Evolutionary conservation across 1,284 basidiomycete species (phyloP), one percentile per base, ranked within the genome.

Genomic region (Leccinum solheimii): DNA sequence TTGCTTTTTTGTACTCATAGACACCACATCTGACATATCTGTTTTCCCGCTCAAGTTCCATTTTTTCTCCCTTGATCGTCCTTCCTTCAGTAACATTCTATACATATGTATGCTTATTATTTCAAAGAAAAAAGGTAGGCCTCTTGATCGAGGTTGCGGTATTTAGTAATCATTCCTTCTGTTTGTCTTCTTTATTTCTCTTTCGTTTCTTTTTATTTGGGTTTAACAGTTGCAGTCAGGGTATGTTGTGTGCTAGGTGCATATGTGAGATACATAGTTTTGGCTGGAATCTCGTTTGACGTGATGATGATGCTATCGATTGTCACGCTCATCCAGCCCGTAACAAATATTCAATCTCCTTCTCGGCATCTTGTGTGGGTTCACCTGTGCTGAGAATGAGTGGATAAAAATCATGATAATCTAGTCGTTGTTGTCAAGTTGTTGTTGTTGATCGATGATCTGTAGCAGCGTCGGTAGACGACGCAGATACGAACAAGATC

Each of bases 1-100:
- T 45, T 45, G 5, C 16, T 6, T 16, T 40, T 38, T 30, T 53
- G 16, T 68, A 58, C 69, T 59, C 43, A 67, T 67, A 30, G 9
- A 60, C 48, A 32, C 11, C 58, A 45, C 40, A 53, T 57, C 57
- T 55, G 57, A 51, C 51, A 57, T 64, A 64, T 64, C 43, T 61
- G 62, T 19, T 19, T 45, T 45, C 43, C 10, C 43, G 4, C 43
- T 45, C 43, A 19, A 45, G 43, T 45, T 10, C 3, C 9, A 5
- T 19, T 19, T 45, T 45, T 45, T 10, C 19, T 45, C 43, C 43
- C 19, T 19, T 45, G 13, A 52, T 52, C 51, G 5, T 16, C 14
- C n/a, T 16, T 32, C 11, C 21, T 19, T 32, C 55, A n/a, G 52
- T 53, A 34, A 27, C 52, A 56, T 27, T 6, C 14, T 68, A 63